phyloP scores from a whole-genome alignment of 2,329 filamentous ascomycete species.

The Sclerotinia borealis region DNA sequence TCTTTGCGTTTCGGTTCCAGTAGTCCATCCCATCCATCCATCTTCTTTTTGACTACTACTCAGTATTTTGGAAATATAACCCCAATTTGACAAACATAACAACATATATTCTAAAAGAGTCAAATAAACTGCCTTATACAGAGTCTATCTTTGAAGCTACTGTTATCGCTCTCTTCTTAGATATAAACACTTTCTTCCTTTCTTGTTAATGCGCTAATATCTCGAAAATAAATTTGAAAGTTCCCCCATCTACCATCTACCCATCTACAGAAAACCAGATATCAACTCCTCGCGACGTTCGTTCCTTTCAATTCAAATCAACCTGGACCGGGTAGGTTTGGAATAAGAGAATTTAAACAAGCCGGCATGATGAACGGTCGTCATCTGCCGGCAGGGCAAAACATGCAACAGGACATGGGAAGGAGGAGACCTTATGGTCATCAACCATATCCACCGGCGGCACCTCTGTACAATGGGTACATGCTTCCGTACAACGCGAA shows the following conservation, averaged over 20 bases:
- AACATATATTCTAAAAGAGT: neutral
- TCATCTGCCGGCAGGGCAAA: constrained; percentile 73
- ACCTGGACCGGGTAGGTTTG: constrained; percentile 24
- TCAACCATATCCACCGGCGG: constrained; percentile 37
- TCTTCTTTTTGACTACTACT: constrained; percentile 13
- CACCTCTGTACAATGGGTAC: constrained; percentile 46
- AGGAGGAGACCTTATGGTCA: constrained; percentile 32
- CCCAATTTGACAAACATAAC: neutral
- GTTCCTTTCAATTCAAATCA: constrained; percentile 17
- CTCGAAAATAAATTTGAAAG: neutral
- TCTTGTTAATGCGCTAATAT: neutral
- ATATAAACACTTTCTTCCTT: neutral
- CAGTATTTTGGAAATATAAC: neutral
- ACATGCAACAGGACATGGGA: constrained; percentile 34
- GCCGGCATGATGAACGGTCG: constrained; percentile 71
- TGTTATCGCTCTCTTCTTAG: neutral
- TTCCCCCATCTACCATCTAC: neutral
- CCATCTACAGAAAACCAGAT: neutral
- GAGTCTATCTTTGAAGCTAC: neutral
- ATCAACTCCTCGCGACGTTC: neutral
- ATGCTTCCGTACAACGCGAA: constrained; percentile 43
- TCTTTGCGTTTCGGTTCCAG: no score
- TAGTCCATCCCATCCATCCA: constrained; percentile 5
- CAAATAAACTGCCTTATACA: neutral
- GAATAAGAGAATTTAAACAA: constrained; percentile 38